Conservation (phyloP, 129 eudicot species). For the Silybum marianum region DNA sequence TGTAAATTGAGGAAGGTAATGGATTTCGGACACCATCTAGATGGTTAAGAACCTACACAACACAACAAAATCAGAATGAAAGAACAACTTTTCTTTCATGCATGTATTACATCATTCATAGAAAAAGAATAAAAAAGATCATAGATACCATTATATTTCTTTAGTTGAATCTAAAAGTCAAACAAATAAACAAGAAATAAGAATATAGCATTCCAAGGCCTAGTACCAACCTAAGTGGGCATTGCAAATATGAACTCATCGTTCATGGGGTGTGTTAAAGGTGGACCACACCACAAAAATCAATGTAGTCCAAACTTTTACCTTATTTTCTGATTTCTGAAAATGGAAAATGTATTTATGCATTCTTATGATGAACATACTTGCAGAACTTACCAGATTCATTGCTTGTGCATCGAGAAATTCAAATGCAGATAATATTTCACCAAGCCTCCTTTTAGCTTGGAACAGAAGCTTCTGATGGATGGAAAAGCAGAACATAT, state of each 20-base stretch:
- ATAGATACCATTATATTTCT: background rate
- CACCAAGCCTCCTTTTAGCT: conserved; percentile 91
- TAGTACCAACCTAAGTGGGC: no score
- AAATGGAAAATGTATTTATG: no score
- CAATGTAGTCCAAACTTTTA: no score
- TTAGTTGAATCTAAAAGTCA: background rate
- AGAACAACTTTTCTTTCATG: background rate
- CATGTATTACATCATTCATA: background rate
- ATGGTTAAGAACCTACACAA: conserved; percentile 69
- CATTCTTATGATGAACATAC: background rate
- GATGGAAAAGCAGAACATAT: conserved; percentile 15
- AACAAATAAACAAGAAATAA: background rate
- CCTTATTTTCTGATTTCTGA: no score
- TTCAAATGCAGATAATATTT: conserved; percentile 94
- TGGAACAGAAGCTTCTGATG: conserved; percentile 71
- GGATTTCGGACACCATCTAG: conserved; percentile 91
- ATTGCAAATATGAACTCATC: no score
- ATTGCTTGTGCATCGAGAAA: conserved; percentile 83
- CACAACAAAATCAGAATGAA: conserved; percentile 14
- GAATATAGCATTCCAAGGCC: background rate
- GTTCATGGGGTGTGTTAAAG: no score
- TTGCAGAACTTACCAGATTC: conserved; percentile 62
- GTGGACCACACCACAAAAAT: no score
- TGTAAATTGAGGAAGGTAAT: conserved; percentile 73
- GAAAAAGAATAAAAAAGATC: background rate